A percentile compares a stretch with the other conserved stretches of the same genome.
These are phyloP conservation scores for Neurospora sp. DNA, from an alignment of 495 filamentous ascomycete species.

Conservation along the genomic window DNA sequence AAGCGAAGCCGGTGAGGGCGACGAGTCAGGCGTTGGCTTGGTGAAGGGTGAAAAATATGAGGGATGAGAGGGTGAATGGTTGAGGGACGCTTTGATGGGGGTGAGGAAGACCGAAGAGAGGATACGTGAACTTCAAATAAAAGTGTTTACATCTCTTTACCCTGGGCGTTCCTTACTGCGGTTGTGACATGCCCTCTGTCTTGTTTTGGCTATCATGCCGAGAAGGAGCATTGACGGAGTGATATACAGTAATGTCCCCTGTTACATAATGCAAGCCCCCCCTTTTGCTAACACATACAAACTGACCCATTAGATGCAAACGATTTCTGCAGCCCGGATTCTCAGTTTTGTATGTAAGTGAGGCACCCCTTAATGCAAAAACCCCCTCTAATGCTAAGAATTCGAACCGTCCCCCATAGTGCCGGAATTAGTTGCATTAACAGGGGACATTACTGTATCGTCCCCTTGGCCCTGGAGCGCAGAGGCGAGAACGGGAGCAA, in stretches of 20 bases:
- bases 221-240: neutral
- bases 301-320: too few species aligned
- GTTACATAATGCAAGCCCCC: too few species aligned
- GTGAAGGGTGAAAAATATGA: slow-evolving; percentile 6
- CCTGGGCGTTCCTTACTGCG: neutral
- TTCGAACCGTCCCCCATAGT: too few species aligned
- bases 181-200: neutral
- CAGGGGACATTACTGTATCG: too few species aligned
- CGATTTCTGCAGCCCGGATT: too few species aligned
- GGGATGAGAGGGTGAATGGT: neutral
- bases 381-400: too few species aligned
- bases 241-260: too few species aligned
- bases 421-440: too few species aligned
- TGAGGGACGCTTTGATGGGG: neutral
- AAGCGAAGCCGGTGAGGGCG: slow-evolving; percentile 1
- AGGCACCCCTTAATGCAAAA: too few species aligned
- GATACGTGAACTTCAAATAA: neutral
- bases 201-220: neutral
- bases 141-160: neutral
- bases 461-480: neutral
- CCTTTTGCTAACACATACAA: too few species aligned
- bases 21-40: slow-evolving; percentile 12
- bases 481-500: neutral
- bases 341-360: too few species aligned
- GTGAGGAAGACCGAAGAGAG: neutral